Evolutionary conservation across 2,329 filamentous ascomycete genomes (phyloP).

Genomic region (Elsinoe australis): DNA sequence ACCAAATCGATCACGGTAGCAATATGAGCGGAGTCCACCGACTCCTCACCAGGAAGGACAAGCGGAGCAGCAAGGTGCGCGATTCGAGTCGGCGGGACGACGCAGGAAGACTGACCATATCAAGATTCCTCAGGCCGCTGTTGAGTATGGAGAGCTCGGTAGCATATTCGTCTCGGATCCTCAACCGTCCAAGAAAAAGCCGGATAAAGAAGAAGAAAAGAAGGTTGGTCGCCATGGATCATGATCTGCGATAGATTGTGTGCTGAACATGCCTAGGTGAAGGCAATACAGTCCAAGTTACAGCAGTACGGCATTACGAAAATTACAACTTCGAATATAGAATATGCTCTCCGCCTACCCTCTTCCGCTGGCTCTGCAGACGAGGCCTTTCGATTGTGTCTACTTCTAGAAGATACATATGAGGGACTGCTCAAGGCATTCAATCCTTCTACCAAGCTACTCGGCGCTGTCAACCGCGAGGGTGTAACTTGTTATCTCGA

Average conservation of each 20-base stretch:
- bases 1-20: slow-evolving; percentile 17
- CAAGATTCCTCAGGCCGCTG: not conserved
- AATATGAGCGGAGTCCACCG: slow-evolving; percentile 50
- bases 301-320: slow-evolving; percentile 46
- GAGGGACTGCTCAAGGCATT: slow-evolving; percentile 71
- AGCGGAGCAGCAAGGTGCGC: slow-evolving; percentile 29
- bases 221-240: slow-evolving; percentile 30
- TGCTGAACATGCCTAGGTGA: slow-evolving; percentile 35
- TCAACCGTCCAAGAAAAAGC: slow-evolving; percentile 41
- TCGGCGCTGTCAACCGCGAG: slow-evolving; percentile 78
- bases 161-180: slow-evolving; percentile 58
- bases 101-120: too few relatives aligned
- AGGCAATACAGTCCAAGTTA: slow-evolving; percentile 47
- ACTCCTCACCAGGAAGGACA: slow-evolving; percentile 65
- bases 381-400: slow-evolving; percentile 66
- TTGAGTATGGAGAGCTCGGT: slow-evolving; percentile 56
- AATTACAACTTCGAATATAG: slow-evolving; percentile 55
- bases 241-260: not conserved
- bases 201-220: slow-evolving; percentile 48
- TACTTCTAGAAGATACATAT: slow-evolving; percentile 72
- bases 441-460: slow-evolving; percentile 61
- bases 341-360: slow-evolving; percentile 53
- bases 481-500: slow-evolving; percentile 94
- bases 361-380: slow-evolving; percentile 63
- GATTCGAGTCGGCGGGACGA: too few relatives aligned